Evolutionary conservation across 1,284 basidiomycete species (phyloP).

Genomic region (Ustilago shanxiensis): DNA sequence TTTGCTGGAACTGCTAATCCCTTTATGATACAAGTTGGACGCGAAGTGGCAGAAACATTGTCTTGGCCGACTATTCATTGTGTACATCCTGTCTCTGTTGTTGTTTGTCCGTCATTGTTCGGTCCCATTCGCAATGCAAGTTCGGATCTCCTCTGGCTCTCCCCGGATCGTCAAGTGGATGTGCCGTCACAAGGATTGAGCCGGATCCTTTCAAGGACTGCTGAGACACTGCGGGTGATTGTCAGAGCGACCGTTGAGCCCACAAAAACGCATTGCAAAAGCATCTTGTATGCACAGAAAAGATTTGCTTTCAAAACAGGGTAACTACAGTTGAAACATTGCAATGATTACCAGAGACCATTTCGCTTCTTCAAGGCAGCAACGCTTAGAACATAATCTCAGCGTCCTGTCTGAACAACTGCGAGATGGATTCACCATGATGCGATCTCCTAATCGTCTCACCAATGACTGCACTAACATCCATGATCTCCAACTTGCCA

Average conservation of each 20-base stretch:
- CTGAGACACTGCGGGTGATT: no score
- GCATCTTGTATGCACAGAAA: background rate
- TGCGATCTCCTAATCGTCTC: conserved; percentile 97
- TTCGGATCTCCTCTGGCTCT: background rate
- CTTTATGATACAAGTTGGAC: no score
- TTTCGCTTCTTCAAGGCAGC: background rate
- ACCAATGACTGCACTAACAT: conserved; percentile 89
- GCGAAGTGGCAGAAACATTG: no score
- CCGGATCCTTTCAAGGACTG: no score
- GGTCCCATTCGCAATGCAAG: conserved; percentile 2
- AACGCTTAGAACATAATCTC: conserved; percentile 61
- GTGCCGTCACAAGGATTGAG: background rate
- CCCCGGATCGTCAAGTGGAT: no score
- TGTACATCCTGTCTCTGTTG: background rate
- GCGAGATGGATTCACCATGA: conserved; percentile 81
- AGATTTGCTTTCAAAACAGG: background rate
- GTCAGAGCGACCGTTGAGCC: no score
- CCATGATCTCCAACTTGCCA: conserved; percentile 76
- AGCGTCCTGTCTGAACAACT: conserved; percentile 68
- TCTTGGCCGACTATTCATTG: background rate
- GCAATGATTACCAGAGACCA: background rate
- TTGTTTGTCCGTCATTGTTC: conserved; percentile 7
- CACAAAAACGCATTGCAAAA: background rate
- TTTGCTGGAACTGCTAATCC: no score
- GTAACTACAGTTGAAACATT: conserved; percentile 1